phyloP scores from a whole-genome alignment of 768 basidiomycete species.

The Trametopsis cervina region DNA sequence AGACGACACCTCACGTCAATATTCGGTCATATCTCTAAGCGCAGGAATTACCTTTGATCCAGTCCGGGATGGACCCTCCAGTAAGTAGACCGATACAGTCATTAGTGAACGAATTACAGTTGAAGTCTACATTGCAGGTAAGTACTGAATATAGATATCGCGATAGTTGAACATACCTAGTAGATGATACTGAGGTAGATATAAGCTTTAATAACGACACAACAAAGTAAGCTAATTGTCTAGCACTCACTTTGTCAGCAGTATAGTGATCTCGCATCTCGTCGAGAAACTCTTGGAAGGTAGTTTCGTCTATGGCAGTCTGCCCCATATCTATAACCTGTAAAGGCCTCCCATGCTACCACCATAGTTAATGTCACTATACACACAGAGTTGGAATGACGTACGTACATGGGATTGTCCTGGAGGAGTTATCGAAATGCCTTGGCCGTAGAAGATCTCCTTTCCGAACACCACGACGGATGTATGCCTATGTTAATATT shows the following conservation, averaged over 20 bases:
- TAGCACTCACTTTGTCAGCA: conserved; percentile 67
- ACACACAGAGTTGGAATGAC: neutral
- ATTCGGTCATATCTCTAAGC: neutral
- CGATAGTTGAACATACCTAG: conserved; percentile 41
- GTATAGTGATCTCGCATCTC: conserved; percentile 79
- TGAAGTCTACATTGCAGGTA: conserved; percentile 54
- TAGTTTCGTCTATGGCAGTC: conserved; percentile 76
- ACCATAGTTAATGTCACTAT: neutral
- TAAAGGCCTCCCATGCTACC: conserved; percentile 68
- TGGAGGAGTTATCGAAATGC: conserved; percentile 64
- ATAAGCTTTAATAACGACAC: neutral
- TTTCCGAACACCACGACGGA: conserved; percentile 82
- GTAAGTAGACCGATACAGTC: conserved; percentile 85
- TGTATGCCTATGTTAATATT: conserved; percentile 64
- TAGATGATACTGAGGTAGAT: conserved; percentile 68
- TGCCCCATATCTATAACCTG: conserved; percentile 70
- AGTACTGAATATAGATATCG: neutral
- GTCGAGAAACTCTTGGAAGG: conserved; percentile 76
- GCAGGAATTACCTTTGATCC: conserved; percentile 63
- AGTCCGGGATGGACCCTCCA: conserved; percentile 71
- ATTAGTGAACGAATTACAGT: conserved; percentile 93
- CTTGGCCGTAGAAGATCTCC: conserved; percentile 89
- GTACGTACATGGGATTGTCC: conserved; percentile 74
- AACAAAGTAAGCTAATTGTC: neutral
- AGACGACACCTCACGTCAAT: neutral